Percentiles rank a stretch among this genome's conserved stretches.
phyloP scores from a whole-genome alignment of 768 basidiomycete species.

The Pleurotus djamor region DNA sequence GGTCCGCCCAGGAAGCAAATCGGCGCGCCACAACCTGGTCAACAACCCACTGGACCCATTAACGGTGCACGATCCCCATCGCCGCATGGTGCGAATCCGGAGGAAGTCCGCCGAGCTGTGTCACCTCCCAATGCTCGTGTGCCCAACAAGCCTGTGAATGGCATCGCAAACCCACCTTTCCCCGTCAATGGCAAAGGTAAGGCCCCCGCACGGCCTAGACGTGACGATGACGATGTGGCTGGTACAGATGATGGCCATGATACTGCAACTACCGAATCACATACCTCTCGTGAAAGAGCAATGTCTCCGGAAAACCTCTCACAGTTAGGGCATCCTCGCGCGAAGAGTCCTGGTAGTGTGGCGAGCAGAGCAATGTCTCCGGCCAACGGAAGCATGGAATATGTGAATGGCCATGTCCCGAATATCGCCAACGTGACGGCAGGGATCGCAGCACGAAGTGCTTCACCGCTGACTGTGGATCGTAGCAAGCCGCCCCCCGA shows the following conservation, averaged over 20 bases:
- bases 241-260: constrained; percentile 58
- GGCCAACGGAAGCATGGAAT: constrained; percentile 24
- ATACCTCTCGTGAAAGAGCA: constrained; percentile 37
- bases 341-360: constrained; percentile 56
- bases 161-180: constrained; percentile 29
- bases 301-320: constrained; percentile 51
- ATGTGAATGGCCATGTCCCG: constrained; percentile 36
- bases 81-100: constrained; percentile 51
- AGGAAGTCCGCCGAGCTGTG: constrained; percentile 63
- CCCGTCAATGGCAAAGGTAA: constrained; percentile 47
- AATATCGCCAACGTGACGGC: constrained; percentile 57
- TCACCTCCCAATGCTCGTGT: constrained; percentile 57
- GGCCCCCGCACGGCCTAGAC: constrained; percentile 46
- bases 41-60: constrained; percentile 16
- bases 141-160: constrained; percentile 37
- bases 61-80: constrained; percentile 64
- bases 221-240: constrained; percentile 39
- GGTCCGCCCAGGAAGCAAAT: constrained; percentile 16
- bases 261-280: constrained; percentile 44
- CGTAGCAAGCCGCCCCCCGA: constrained; percentile 53
- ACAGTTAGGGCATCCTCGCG: constrained; percentile 29
- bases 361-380: constrained; percentile 64
- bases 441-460: constrained; percentile 34
- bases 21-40: constrained; percentile 26
- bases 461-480: constrained; percentile 30